A percentile compares a stretch with the other conserved stretches of the same genome.
phyloP scores from a whole-genome alignment of 257 asterid species.

The Striga asiatica region DNA sequence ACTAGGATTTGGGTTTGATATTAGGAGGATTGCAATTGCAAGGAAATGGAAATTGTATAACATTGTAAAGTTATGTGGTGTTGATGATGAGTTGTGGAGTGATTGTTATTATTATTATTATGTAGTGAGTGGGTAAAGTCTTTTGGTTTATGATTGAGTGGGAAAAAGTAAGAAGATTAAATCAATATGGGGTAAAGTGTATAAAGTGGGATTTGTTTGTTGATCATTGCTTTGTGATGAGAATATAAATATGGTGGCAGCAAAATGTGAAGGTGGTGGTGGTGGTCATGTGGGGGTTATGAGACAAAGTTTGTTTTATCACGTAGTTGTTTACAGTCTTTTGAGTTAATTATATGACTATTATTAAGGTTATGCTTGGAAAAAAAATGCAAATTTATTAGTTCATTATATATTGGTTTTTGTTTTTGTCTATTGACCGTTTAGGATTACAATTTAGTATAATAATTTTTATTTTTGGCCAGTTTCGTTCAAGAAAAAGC shows the following conservation, averaged over 20 bases:
- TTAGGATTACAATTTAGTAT: too few species aligned
- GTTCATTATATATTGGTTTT: too few species aligned
- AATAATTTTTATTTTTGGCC: too few species aligned
- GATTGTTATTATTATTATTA: too few species aligned
- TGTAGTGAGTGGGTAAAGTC: background rate
- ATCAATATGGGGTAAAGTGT: slow-evolving; percentile 36
- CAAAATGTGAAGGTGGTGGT: background rate
- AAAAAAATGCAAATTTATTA: too few species aligned
- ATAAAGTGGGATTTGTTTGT: slow-evolving; percentile 12
- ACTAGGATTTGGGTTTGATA: slow-evolving; percentile 20
- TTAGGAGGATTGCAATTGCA: slow-evolving; percentile 12
- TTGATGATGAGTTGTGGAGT: background rate
- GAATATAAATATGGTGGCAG: slow-evolving; percentile 15
- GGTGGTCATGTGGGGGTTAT: slow-evolving; percentile 24
- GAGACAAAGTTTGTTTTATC: slow-evolving; percentile 11
- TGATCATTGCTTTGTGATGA: slow-evolving; percentile 21
- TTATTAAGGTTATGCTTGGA: too few species aligned
- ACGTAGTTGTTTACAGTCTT: too few species aligned
- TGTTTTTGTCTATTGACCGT: too few species aligned
- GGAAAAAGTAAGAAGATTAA: background rate
- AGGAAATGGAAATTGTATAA: slow-evolving; percentile 22
- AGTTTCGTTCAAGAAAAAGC: too few species aligned
- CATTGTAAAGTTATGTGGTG: slow-evolving; percentile 28
- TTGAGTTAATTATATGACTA: too few species aligned
- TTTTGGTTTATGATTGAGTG: background rate